These are phyloP conservation scores for Fusarium napiforme DNA, from an alignment of 2,329 filamentous ascomycete genomes.

Conservation along the genomic window DNA sequence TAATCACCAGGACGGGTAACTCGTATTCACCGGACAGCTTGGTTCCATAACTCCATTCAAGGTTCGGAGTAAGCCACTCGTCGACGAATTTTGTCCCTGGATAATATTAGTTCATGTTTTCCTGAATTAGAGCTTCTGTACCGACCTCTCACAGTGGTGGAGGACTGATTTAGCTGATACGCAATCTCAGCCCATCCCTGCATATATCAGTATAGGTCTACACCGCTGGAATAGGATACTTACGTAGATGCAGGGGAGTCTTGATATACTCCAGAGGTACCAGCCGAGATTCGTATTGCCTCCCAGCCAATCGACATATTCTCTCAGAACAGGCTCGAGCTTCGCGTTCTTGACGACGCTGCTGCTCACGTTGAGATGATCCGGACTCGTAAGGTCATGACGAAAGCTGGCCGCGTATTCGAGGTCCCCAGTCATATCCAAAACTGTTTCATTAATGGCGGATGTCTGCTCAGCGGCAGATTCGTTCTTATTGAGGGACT, in stretches of 20 bases:
- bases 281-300: neutral
- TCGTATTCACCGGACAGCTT: neutral
- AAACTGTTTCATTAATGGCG: neutral
- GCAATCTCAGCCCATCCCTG: neutral
- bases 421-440: neutral
- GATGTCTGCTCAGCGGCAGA: neutral
- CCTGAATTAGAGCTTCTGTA: fast-evolving
- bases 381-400: neutral
- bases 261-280: neutral
- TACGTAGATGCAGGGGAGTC: neutral
- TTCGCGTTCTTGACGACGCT: neutral
- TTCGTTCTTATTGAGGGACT: neutral
- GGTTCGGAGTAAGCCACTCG: neutral
- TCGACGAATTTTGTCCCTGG: neutral
- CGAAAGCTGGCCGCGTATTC: neutral
- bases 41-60: neutral
- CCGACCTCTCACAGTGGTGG: neutral
- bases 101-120: neutral
- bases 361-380: neutral
- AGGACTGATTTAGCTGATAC: neutral
- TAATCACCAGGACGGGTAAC: fast-evolving
- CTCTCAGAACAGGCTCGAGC: neutral
- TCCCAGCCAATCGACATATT: neutral
- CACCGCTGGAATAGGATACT: fast-evolving
- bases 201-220: fast-evolving